Conservation (phyloP, 2,329 filamentous ascomycete genomes). For the Penicillium sp. region DNA sequence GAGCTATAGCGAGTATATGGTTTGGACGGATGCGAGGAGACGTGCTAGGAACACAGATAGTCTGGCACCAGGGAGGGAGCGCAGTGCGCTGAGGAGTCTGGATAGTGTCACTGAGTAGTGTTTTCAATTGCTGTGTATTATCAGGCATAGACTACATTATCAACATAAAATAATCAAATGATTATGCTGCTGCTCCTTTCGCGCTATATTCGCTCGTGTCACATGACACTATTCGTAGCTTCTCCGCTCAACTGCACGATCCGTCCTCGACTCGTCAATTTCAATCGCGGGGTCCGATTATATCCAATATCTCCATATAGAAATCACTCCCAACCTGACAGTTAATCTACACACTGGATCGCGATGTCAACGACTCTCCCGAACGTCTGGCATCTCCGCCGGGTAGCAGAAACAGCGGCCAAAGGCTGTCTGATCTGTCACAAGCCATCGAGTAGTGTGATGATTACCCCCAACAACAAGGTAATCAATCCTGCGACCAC, state of each 20-base stretch:
- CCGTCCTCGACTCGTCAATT: neutral
- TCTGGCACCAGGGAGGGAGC: slow-evolving; percentile 42
- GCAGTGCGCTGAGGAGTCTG: slow-evolving; percentile 39
- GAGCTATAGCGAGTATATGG: slow-evolving; percentile 68
- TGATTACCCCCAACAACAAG: slow-evolving; percentile 89
- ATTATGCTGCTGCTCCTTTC: neutral
- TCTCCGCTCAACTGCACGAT: slow-evolving; percentile 18
- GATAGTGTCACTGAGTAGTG: slow-evolving; percentile 47
- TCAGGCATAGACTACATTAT: slow-evolving; percentile 2
- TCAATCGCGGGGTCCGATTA: neutral
- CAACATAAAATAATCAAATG: neutral
- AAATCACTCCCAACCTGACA: neutral
- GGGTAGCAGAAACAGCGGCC: slow-evolving; percentile 80
- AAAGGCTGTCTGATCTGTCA: slow-evolving; percentile 92
- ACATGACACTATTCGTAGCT: slow-evolving; percentile 18
- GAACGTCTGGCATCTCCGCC: slow-evolving; percentile 84
- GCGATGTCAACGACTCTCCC: slow-evolving; percentile 52
- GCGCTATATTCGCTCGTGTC: neutral
- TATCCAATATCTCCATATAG: neutral
- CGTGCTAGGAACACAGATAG: slow-evolving; percentile 59
- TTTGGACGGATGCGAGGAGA: slow-evolving; percentile 66
- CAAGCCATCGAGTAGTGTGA: slow-evolving; percentile 82
- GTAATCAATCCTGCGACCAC: slow-evolving; percentile 51
- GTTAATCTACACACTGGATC: too few relatives aligned
- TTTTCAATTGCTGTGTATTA: neutral